Conservation (phyloP, 208 protist species). For the Trypanosoma melophagium region DNA sequence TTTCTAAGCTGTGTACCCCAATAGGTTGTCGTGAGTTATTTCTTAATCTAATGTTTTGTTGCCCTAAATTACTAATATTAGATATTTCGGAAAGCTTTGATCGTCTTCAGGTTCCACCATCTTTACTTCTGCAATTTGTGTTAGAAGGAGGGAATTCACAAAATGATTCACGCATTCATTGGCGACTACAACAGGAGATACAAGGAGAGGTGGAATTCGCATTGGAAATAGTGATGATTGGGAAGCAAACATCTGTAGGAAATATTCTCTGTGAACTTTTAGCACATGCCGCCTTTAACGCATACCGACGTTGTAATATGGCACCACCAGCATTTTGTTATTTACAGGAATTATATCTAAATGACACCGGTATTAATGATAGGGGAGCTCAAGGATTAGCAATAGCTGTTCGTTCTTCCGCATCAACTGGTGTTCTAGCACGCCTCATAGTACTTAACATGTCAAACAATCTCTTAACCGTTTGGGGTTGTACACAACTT, state of each 20-base stretch:
- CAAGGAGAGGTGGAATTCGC: slow-evolving; percentile 43
- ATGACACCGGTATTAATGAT: slow-evolving; percentile 64
- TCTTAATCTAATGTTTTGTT: slow-evolving; percentile 75
- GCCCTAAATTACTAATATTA: slow-evolving; percentile 42
- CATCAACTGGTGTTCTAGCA: slow-evolving; percentile 45
- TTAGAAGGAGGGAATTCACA: slow-evolving; percentile 9
- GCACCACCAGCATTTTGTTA: slow-evolving; percentile 47
- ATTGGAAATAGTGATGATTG: slow-evolving; percentile 34
- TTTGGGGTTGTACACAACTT: slow-evolving; percentile 47
- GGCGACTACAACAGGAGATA: slow-evolving; percentile 35
- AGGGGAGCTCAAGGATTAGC: slow-evolving; percentile 49
- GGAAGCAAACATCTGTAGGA: slow-evolving; percentile 58
- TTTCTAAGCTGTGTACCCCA: slow-evolving; percentile 57
- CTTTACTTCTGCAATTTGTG: slow-evolving; percentile 32
- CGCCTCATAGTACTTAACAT: slow-evolving; percentile 55
- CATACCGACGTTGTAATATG: slow-evolving; percentile 27
- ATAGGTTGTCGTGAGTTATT: slow-evolving; percentile 68
- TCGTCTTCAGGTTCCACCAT: slow-evolving; percentile 31
- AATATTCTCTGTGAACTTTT: slow-evolving; percentile 65
- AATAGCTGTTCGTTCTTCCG: slow-evolving; percentile 37
- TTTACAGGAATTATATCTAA: slow-evolving; percentile 62
- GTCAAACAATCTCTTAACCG: slow-evolving; percentile 60
- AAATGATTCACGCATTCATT: slow-evolving; percentile 11
- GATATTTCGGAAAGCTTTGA: slow-evolving; percentile 69
- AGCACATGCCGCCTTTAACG: slow-evolving; percentile 67